Evolutionary conservation across 441 rosid species (phyloP).

Genomic region (Pelargonium cotyledonis): DNA sequence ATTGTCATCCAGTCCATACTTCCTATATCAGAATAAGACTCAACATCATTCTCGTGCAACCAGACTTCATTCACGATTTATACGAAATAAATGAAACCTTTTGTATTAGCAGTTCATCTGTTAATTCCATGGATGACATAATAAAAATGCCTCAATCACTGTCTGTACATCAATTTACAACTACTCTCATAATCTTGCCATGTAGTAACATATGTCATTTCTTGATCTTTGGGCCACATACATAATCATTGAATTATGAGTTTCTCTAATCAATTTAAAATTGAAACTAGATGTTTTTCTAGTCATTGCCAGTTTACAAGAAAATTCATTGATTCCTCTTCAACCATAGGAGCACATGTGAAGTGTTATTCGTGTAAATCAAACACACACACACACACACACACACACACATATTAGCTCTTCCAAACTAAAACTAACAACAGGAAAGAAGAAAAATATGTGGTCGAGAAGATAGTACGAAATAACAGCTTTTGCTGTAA

Average conservation of each 20-base stretch:
- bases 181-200: too few species aligned
- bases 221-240: too few species aligned
- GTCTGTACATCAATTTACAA: too few species aligned
- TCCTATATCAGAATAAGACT: constrained; percentile 25
- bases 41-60: not conserved
- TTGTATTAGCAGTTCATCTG: too few species aligned
- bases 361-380: too few species aligned
- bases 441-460: constrained; percentile 2
- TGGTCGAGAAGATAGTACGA: constrained; percentile 32
- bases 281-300: not conserved
- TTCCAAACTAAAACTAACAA: not conserved
- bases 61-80: not conserved
- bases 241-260: not conserved
- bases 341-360: too few species aligned
- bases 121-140: too few species aligned
- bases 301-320: not conserved
- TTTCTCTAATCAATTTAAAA: not conserved
- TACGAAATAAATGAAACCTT: not conserved
- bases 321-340: too few species aligned
- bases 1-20: constrained; percentile 69
- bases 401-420: too few species aligned
- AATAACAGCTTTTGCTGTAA: constrained; percentile 58
- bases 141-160: too few species aligned
- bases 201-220: too few species aligned
- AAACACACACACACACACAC: too few species aligned